phyloP scores from a whole-genome alignment of 2,329 filamentous ascomycete species.

The Verticillium nonalfalfae region DNA sequence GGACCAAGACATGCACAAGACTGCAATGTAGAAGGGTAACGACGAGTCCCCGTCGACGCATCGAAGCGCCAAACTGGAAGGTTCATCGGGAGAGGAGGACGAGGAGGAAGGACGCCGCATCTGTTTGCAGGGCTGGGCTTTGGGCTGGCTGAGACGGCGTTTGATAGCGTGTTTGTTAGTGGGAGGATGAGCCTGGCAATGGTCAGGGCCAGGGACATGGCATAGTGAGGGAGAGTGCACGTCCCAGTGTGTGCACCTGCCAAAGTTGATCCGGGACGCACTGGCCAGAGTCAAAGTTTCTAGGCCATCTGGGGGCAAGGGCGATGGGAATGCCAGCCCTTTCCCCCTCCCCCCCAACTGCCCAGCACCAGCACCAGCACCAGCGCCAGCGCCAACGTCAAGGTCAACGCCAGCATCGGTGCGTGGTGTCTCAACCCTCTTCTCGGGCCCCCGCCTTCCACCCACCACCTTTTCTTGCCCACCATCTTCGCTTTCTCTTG shows the following conservation, averaged over 20 bases:
- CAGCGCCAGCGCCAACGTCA: not conserved
- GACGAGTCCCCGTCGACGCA: constrained; percentile 1
- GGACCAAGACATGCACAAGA: constrained; percentile 28
- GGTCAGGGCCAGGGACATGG: not conserved
- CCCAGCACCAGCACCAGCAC: not conserved
- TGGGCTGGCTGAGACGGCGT: not conserved
- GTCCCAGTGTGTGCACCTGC: not conserved
- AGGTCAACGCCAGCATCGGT: not conserved
- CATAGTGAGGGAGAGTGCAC: not conserved
- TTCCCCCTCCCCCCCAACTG: too few species aligned
- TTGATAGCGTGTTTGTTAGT: not conserved
- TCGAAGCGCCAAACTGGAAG: not conserved
- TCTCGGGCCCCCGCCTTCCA: not conserved
- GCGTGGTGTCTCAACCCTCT: not conserved
- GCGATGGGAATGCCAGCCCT: not conserved
- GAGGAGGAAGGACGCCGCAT: not conserved
- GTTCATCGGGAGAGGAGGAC: not conserved
- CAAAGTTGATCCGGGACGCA: not conserved
- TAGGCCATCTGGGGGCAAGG: not conserved
- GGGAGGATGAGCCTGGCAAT: not conserved
- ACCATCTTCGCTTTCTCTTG: not conserved
- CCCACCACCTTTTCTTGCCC: not conserved
- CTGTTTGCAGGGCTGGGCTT: not conserved
- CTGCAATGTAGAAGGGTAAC: constrained; percentile 17
- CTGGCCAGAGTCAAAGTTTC: not conserved